Conservation (phyloP, 805 yeast genomes). For the Cyberlindnera misumaiensis region DNA sequence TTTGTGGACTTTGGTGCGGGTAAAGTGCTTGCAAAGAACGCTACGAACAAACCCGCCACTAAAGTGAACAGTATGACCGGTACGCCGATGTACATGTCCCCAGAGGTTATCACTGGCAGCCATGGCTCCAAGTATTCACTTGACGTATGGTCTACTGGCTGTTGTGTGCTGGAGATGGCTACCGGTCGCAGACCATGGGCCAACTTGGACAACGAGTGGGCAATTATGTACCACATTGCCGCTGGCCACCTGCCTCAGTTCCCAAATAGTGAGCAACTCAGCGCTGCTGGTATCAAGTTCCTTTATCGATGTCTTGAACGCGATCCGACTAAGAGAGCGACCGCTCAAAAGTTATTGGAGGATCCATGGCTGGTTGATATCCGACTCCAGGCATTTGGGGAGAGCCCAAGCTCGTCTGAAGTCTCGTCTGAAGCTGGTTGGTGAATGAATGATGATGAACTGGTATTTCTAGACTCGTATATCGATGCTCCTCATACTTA, state of each 20-base stretch:
- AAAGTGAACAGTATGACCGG: constrained; percentile 50
- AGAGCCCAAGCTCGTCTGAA: constrained; percentile 23
- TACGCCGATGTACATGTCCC: constrained; percentile 99
- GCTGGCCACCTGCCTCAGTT: constrained; percentile 88
- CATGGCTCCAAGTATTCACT: constrained; percentile 30
- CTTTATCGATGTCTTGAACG: constrained; percentile 71
- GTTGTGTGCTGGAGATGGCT: constrained; percentile 93
- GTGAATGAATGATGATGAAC: neutral
- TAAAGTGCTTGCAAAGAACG: constrained; percentile 59
- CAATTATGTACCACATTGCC: constrained; percentile 96
- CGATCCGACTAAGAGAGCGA: constrained; percentile 72
- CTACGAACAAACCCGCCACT: constrained; percentile 35
- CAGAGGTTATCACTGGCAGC: constrained; percentile 86
- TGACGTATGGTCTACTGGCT: constrained; percentile 96
- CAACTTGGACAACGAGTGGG: constrained; percentile 93
- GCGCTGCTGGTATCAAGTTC: constrained; percentile 66
- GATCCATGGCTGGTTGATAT: constrained; percentile 88
- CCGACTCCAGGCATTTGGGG: constrained; percentile 61
- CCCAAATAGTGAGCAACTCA: constrained; percentile 73
- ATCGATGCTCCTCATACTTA: neutral
- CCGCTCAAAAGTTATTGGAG: constrained; percentile 76
- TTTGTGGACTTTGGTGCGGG: constrained; percentile 98
- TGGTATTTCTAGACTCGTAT: neutral
- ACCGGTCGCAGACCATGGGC: constrained; percentile 98
- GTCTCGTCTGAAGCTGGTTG: constrained; percentile 20